Percentiles rank a stretch among this genome's conserved stretches.
phyloP scores from a whole-genome alignment of 1,284 basidiomycete species.

The Tremellales sp. region DNA sequence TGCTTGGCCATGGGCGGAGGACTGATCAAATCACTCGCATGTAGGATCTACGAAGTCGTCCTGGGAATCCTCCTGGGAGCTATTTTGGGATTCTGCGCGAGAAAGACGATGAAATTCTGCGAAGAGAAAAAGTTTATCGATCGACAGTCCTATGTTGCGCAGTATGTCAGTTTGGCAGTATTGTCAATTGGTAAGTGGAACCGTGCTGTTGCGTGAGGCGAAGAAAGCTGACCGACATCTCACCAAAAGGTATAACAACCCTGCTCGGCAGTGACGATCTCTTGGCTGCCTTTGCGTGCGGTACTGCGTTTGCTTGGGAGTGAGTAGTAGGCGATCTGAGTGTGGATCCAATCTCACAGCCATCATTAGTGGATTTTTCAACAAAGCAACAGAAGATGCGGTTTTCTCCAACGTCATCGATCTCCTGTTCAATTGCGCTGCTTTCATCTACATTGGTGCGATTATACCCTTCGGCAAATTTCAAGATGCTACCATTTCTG shows the following conservation, averaged over 20 bases:
- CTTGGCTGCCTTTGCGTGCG: constrained; percentile 89
- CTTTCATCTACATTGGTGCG: constrained; percentile 88
- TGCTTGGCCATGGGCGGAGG: too few species aligned
- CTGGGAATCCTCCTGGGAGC: constrained; percentile 77
- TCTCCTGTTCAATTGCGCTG: constrained; percentile 74
- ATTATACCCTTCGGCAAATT: constrained; percentile 89
- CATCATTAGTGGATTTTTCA: constrained; percentile 73
- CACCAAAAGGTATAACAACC: constrained; percentile 65
- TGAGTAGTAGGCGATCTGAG: constrained; percentile 25
- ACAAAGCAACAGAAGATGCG: constrained; percentile 88
- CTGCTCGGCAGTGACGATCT: constrained; percentile 91
- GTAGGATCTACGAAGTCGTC: constrained; percentile 65
- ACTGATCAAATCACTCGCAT: constrained; percentile 6
- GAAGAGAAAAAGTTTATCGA: constrained; percentile 87
- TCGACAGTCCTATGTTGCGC: constrained; percentile 88
- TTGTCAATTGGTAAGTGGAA: constrained; percentile 65
- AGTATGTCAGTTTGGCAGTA: constrained; percentile 76
- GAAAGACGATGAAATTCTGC: constrained; percentile 94
- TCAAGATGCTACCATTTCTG: constrained; percentile 60
- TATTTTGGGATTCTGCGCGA: constrained; percentile 72
- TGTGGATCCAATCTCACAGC: not conserved
- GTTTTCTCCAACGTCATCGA: constrained; percentile 97
- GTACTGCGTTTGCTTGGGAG: constrained; percentile 97
- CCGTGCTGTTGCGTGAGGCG: not conserved
- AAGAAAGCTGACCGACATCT: not conserved